Percentiles rank a stretch among this genome's conserved stretches.
Evolutionary conservation across 441 rosid genomes (phyloP).

Genomic region (Croton laevigatus): DNA sequence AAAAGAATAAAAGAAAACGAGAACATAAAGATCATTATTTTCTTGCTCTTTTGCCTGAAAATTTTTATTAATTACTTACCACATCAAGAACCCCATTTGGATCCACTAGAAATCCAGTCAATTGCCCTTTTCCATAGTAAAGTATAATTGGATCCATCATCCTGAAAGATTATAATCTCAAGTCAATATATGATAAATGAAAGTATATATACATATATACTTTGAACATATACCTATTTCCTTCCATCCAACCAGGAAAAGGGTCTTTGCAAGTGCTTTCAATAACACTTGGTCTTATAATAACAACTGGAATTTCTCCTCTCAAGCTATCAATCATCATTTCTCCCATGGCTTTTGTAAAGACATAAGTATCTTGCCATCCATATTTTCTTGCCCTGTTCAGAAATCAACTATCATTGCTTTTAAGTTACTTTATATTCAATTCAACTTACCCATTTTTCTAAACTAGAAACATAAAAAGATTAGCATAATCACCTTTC

Average conservation of each 20-base stretch:
- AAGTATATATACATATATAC: too few species aligned
- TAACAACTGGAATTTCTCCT: slow-evolving; percentile 76
- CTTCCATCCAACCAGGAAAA: slow-evolving; percentile 99
- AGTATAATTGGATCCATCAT: slow-evolving; percentile 96
- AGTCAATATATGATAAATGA: not conserved
- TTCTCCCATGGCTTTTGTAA: slow-evolving; percentile 98
- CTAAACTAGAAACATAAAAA: not conserved
- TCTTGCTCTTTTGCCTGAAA: not conserved
- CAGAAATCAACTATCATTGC: slow-evolving; percentile 10
- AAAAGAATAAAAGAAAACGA: not conserved
- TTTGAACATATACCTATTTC: slow-evolving; percentile 55
- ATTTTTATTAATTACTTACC: slow-evolving; percentile 32
- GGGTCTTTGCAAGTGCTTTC: slow-evolving; percentile 92
- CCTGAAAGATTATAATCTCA: slow-evolving; percentile 37
- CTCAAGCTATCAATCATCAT: slow-evolving; percentile 74
- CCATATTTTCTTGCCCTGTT: slow-evolving; percentile 82
- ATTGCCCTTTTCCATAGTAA: slow-evolving; percentile 91
- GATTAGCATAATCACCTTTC: slow-evolving; percentile 45
- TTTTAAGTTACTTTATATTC: slow-evolving; percentile 14
- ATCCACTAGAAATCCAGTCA: slow-evolving; percentile 74
- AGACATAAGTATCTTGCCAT: slow-evolving; percentile 96
- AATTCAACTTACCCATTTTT: not conserved
- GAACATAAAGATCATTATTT: not conserved
- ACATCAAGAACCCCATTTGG: slow-evolving; percentile 92
- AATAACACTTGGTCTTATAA: slow-evolving; percentile 81